These are phyloP conservation scores for Yarrowia osloensis DNA, from an alignment of 805 yeast species.

Conservation along the genomic window DNA sequence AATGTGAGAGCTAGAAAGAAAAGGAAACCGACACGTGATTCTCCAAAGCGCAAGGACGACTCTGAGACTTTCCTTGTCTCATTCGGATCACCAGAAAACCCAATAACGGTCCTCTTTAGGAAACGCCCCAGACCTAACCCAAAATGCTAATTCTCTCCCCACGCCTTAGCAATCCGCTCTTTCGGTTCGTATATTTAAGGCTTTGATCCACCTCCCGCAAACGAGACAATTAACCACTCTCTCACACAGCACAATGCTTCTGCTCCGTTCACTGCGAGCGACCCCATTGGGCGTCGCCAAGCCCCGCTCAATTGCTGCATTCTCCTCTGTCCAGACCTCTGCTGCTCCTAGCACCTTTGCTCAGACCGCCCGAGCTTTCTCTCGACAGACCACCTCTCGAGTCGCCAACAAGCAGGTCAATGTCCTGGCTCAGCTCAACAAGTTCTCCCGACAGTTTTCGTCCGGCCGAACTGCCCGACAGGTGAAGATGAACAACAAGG, in stretches of 20 bases:
- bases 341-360: not conserved
- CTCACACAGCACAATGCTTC: not conserved
- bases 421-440: not conserved
- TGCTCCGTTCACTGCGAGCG: conserved; percentile 7
- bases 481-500: conserved; percentile 5
- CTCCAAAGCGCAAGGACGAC: not conserved
- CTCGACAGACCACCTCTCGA: not conserved
- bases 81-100: not conserved
- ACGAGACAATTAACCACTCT: not conserved
- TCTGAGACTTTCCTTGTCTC: not conserved
- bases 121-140: not conserved
- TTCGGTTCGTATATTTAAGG: not conserved
- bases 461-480: not conserved
- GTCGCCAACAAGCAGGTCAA: not conserved
- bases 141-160: not conserved
- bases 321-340: not conserved
- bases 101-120: not conserved
- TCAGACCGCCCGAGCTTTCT: not conserved
- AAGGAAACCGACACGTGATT: no score
- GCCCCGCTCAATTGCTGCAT: not conserved
- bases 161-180: conserved; percentile 11
- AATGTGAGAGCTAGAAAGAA: not conserved
- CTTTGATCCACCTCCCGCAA: not conserved
- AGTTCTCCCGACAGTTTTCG: conserved; percentile 5
- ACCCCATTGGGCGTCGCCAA: not conserved